Base-by-base conservation (phyloP, 1,284 basidiomycete species). In the Irpex sp. region DNA sequence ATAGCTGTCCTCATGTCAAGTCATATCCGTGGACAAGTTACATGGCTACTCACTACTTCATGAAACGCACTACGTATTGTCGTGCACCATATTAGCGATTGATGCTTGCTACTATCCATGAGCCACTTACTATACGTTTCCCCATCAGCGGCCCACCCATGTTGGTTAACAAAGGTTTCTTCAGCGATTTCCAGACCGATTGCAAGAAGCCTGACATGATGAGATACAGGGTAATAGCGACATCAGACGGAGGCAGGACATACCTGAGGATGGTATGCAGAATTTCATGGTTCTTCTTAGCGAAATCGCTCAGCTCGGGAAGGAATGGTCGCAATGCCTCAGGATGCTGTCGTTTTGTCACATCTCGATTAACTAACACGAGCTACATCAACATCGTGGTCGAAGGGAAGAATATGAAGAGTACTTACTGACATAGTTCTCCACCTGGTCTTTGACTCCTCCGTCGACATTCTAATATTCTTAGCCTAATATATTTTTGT, bases 251-350 rank as follows among this genome's bases (percentile, higher is more conserved):
- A 33, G n/a, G n/a, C 15, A 8, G 37, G 19, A 60, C 70, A 43
- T 50, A 81, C 84, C 78, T 77, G 19, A 87, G 69, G 46, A 87
- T 75, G 0, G 81, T 81, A 63, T 81, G 73, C 13, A 87, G 65
- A n/a, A 86, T 73, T 6, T 81, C 75, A 64, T 87, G 83, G 65
- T 83, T 84, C 60, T 83, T 77, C 36, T 75, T 76, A 17, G 77
- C 74, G 65, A 87, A 87, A 0, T 75, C 77, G 26, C 79, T 74
- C 17, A 90, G 78, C 68, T 90, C 87, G 5, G 84, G 81, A 1
- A 88, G 73, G 63, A 86, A 79, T 0, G 87, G 81, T 13, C 78
- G 77, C 61, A 87, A 58, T 35, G 78, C 68, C 67, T 81, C 73
- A 35, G 85, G 81, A 74, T 87, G 81, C 64, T 61, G 67, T 15